Conservation (phyloP, 2,329 filamentous ascomycete species). For the Fusarium sp. region DNA sequence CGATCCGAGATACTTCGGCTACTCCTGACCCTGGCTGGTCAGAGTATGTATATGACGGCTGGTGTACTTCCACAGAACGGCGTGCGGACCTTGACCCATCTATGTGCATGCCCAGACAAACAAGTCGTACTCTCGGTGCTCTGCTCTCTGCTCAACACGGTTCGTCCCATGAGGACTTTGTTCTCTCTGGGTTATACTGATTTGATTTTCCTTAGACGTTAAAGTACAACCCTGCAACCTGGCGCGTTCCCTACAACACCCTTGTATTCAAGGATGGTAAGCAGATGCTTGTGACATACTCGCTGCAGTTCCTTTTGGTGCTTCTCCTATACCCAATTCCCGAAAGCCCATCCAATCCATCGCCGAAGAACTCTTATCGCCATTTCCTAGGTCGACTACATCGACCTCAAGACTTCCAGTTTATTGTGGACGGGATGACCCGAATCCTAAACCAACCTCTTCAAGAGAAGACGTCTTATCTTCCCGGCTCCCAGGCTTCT, state of each 20-base stretch:
- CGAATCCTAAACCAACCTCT: conserved; percentile 93
- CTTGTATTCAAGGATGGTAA: conserved; percentile 93
- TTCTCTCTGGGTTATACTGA: conserved; percentile 7
- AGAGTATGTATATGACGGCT: conserved; percentile 93
- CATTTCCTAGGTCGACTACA: conserved; percentile 93
- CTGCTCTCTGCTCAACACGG: conserved; percentile 94
- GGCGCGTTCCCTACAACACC: conserved; percentile 94
- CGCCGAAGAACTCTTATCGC: conserved; percentile 91
- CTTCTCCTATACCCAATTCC: conserved; percentile 90
- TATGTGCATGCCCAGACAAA: conserved; percentile 90
- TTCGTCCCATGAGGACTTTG: conserved; percentile 59
- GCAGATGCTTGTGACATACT: conserved; percentile 91
- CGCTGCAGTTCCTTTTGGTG: conserved; percentile 89
- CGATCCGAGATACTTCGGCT: conserved; percentile 90
- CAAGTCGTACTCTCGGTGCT: conserved; percentile 90
- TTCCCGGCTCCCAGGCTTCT: conserved; percentile 85
- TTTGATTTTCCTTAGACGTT: conserved; percentile 73
- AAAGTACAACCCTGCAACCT: conserved; percentile 95
- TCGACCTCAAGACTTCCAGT: conserved; percentile 96
- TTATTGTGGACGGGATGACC: conserved; percentile 94
- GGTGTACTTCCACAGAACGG: conserved; percentile 85
- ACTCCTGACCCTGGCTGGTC: conserved; percentile 87
- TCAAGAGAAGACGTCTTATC: conserved; percentile 88
- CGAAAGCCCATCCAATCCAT: conserved; percentile 74
- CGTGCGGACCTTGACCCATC: conserved; percentile 87